A percentile compares a stretch with the other conserved stretches of the same genome.
Evolutionary conservation across 495 filamentous ascomycete species (phyloP).

Genomic region (Penicillium cataractarum): DNA sequence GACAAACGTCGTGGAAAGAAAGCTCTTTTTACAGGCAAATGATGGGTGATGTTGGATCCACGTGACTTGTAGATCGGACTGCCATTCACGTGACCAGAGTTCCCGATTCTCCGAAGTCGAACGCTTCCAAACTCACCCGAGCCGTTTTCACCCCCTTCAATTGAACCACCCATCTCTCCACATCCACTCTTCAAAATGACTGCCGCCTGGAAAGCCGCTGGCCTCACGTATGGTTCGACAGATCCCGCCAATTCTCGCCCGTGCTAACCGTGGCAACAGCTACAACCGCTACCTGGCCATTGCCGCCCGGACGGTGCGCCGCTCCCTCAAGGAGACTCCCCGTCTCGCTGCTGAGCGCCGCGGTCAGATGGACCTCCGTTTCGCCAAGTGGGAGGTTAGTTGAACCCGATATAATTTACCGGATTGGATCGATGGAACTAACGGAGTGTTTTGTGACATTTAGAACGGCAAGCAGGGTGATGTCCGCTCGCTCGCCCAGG

Average conservation of each 20-base stretch:
- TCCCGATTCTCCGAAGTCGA: conserved; percentile 51
- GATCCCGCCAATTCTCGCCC: conserved; percentile 6
- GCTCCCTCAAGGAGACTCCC: conserved; percentile 92
- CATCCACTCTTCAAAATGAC: conserved; percentile 74
- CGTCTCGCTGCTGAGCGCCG: conserved; percentile 85
- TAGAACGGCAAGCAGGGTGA: conserved; percentile 98
- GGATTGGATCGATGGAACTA: conserved; percentile 18
- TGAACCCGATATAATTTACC: conserved; percentile 13
- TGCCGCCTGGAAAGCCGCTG: conserved; percentile 97
- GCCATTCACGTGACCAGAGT: conserved; percentile 36
- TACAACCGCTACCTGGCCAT: conserved; percentile 61
- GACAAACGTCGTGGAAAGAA: background rate
- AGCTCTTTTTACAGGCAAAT: background rate
- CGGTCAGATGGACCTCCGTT: conserved; percentile 86
- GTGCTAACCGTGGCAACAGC: conserved; percentile 43
- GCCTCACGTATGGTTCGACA: conserved; percentile 75
- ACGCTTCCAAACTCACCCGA: conserved; percentile 41
- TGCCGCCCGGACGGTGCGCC: conserved; percentile 64
- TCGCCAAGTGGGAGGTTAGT: conserved; percentile 92
- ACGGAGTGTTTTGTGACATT: conserved; percentile 26
- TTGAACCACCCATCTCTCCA: conserved; percentile 31
- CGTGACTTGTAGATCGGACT: conserved; percentile 6
- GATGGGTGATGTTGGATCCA: background rate
- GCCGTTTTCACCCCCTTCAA: conserved; percentile 38
- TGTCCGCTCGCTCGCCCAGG: conserved; percentile 69